Evolutionary conservation across 2,329 filamentous ascomycete genomes (phyloP).

Genomic region (Trichoderma afroharzianum): DNA sequence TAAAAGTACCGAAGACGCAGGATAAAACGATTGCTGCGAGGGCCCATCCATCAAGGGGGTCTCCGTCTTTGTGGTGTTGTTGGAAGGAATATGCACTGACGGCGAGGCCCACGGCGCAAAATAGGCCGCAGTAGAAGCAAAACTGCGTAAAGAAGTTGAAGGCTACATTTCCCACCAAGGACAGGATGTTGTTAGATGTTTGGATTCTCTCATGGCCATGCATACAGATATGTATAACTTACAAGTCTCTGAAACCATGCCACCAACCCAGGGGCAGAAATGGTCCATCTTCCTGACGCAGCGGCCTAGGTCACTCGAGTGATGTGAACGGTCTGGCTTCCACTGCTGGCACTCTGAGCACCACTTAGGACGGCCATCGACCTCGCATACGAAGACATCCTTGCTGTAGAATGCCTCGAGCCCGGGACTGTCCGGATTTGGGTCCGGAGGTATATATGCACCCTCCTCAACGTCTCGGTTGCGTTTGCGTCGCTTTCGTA

Average conservation of each 20-base stretch:
- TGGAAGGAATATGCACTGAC: conserved; percentile 62
- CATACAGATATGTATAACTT: conserved; percentile 27
- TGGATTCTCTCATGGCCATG: background rate
- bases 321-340: conserved; percentile 85
- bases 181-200: background rate
- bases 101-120: conserved; percentile 61
- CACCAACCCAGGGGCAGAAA: conserved; percentile 95
- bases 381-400: conserved; percentile 79
- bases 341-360: conserved; percentile 80
- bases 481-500: conserved; percentile 23
- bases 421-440: conserved; percentile 59
- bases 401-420: conserved; percentile 76
- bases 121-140: conserved; percentile 66
- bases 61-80: conserved; percentile 45
- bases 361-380: conserved; percentile 80
- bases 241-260: conserved; percentile 80
- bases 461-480: conserved; percentile 28
- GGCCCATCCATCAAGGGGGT: conserved; percentile 54
- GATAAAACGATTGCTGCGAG: conserved; percentile 64
- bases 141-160: conserved; percentile 96
- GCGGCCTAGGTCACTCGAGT: conserved; percentile 75
- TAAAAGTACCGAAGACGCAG: conserved; percentile 76
- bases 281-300: conserved; percentile 93
- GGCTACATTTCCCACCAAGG: conserved; percentile 36
- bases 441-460: conserved; percentile 39